phyloP scores from a whole-genome alignment of 208 protist species.

The Trypanosoma platydactyli region DNA sequence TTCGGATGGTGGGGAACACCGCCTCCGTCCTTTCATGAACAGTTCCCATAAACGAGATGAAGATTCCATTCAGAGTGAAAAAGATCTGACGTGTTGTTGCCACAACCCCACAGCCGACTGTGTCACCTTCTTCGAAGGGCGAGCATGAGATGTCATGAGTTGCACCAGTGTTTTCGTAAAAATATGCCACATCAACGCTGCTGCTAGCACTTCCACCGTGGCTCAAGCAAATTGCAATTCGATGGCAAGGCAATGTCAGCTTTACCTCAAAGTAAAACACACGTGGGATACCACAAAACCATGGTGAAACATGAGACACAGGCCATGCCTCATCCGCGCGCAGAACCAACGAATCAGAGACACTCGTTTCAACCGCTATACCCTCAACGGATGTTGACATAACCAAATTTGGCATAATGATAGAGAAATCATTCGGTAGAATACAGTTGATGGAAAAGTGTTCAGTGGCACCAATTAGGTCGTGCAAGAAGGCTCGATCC shows the following conservation, averaged over 20 bases:
- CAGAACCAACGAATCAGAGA: slow-evolving; percentile 43
- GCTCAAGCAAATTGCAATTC: slow-evolving; percentile 19
- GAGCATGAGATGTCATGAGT: slow-evolving; percentile 53
- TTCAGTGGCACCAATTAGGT: slow-evolving; percentile 64
- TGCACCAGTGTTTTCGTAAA: slow-evolving; percentile 65
- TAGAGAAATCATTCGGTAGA: slow-evolving; percentile 83
- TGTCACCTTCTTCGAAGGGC: slow-evolving; percentile 71
- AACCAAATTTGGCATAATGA: slow-evolving; percentile 64
- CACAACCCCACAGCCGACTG: slow-evolving; percentile 80
- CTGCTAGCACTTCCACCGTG: slow-evolving; percentile 2
- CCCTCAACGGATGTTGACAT: slow-evolving; percentile 61
- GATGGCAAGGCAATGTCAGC: slow-evolving; percentile 36
- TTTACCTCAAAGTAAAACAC: slow-evolving; percentile 90
- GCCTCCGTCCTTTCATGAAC: slow-evolving; percentile 38
- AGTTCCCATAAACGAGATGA: slow-evolving; percentile 62
- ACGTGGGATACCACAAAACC: slow-evolving; percentile 70
- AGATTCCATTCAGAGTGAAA: slow-evolving; percentile 85
- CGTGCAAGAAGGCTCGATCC: slow-evolving; percentile 41
- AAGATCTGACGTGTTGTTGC: slow-evolving; percentile 70
- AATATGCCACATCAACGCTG: slow-evolving; percentile 42
- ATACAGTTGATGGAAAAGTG: slow-evolving; percentile 66
- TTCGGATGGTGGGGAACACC: slow-evolving; percentile 67
- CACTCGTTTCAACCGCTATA: slow-evolving; percentile 69
- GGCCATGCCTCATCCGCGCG: slow-evolving; percentile 87
- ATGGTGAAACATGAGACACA: slow-evolving; percentile 49